Percentiles rank a stretch among this genome's conserved stretches.
Conservation (phyloP, 2,329 filamentous ascomycete species). For the Fusarium oligoseptatum region DNA sequence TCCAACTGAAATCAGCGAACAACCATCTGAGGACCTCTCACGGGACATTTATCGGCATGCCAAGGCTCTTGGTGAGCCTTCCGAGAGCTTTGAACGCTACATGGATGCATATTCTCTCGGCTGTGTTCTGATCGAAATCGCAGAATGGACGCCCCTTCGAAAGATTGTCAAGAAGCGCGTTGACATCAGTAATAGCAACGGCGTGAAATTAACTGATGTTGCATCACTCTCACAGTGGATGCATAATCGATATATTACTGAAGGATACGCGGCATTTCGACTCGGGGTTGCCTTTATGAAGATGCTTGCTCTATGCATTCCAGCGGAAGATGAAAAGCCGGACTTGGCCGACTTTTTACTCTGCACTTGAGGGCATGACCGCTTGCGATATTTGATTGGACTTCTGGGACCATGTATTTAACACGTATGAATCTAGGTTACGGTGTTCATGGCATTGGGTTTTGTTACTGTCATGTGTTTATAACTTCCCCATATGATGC, state of each 20-base stretch:
- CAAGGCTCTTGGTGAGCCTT: not conserved
- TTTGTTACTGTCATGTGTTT: too few relatives aligned
- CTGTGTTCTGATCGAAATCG: not conserved
- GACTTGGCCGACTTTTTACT: not conserved
- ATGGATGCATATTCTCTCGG: not conserved
- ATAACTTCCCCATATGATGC: too few relatives aligned
- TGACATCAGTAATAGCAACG: not conserved
- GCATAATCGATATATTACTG: not conserved
- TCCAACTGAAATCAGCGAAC: not conserved
- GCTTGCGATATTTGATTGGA: not conserved
- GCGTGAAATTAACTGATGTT: not conserved
- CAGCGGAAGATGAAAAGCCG: not conserved
- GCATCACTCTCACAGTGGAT: not conserved
- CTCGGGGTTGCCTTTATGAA: not conserved
- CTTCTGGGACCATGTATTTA: not conserved
- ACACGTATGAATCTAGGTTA: too few relatives aligned
- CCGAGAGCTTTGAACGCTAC: not conserved
- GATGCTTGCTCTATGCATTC: not conserved
- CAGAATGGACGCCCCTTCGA: not conserved
- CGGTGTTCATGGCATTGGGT: too few relatives aligned
- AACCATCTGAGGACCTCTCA: not conserved
- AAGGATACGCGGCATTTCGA: not conserved
- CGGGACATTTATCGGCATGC: not conserved
- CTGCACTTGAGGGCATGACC: not conserved
- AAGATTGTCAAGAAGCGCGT: not conserved